phyloP scores from a whole-genome alignment of 352 stramenopile species.

The Globisporangium cystogenes region DNA sequence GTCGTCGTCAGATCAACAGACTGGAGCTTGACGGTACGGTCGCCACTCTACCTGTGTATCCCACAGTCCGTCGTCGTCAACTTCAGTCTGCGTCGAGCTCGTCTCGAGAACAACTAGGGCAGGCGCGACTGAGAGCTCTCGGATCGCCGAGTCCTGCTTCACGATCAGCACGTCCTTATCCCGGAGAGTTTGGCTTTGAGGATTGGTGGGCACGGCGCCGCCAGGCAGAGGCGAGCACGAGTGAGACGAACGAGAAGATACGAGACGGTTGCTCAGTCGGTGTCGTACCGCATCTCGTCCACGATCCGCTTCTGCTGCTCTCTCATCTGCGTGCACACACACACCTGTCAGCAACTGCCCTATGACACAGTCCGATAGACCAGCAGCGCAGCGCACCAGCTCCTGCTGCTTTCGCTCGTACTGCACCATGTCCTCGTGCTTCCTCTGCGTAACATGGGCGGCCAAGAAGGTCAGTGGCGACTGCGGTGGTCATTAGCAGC shows the following conservation, averaged over 20 bases:
- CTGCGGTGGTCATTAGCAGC: no score
- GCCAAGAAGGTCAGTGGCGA: neutral
- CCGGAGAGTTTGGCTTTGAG: conserved; percentile 22
- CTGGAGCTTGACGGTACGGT: no score
- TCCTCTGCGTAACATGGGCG: conserved; percentile 19
- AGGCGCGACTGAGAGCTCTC: conserved; percentile 30
- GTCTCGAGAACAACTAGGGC: conserved; percentile 12
- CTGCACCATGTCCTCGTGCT: conserved; percentile 35
- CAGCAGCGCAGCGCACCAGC: conserved; percentile 16
- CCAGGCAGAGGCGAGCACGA: no score
- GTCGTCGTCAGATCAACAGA: no score
- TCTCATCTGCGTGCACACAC: conserved; percentile 34
- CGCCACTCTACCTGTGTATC: conserved; percentile 37
- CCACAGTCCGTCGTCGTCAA: conserved; percentile 74
- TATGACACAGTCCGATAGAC: no score
- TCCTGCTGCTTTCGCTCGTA: conserved; percentile 40
- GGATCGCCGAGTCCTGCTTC: conserved; percentile 38
- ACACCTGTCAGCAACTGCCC: no score
- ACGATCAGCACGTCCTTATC: conserved; percentile 49
- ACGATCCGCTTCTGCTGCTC: conserved; percentile 45
- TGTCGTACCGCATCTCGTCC: conserved; percentile 42
- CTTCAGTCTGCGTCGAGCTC: conserved; percentile 41
- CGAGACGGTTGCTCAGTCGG: no score
- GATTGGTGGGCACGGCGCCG: neutral
- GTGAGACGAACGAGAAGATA: neutral